Evolutionary conservation across 1,139 yeast species (phyloP), one percentile per base, ranked within the genome.

Genomic region (Suhomyces wounanorum): DNA sequence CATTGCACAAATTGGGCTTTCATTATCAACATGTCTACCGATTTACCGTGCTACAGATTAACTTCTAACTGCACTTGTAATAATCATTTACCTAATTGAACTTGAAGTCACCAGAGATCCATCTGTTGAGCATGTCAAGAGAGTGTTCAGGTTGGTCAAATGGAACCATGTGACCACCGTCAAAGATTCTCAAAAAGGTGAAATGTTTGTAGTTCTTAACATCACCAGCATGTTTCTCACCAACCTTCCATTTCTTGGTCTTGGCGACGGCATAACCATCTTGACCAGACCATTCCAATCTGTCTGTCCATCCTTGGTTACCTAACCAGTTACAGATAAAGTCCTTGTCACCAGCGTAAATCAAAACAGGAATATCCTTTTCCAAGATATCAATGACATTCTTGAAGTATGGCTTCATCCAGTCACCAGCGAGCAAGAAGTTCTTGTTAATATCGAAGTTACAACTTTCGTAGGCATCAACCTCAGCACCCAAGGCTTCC

Each of bases 401-500:
- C 82, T 83, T 82, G 69, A 82, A 70, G 74, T 85, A 89, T 45
- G 96, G 94, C 68, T 86, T 86, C 95, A 87, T 87, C 95, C 96
- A 88, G 70, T 89, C 96, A 64, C 96, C 94, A 31, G 90, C 89
- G 66, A 89, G 84, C 63, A 87, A 67, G 69, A 92, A 92, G 78
- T 86, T 87, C 67, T 89, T 82, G 79, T 86, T 86, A 59, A 89
- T 81, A 61, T 87, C 94, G 66, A 85, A 82, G 77, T 89, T 90
- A 78, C 99, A 94, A 39, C 91, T 83, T 67, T 86, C 85, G 70
- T 85, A 94, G 46, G 75, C 69, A 49, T 87, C 94, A 53, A 90
- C 96, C 71, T 92, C 97, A 41, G 95, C 97, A 54, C 99, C 99
- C 52, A 94, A 78, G 40, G 92, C 94, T 57, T 80, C 83, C 74